Conservation (phyloP, 805 yeast genomes). For the Debaryomyces maramus region DNA sequence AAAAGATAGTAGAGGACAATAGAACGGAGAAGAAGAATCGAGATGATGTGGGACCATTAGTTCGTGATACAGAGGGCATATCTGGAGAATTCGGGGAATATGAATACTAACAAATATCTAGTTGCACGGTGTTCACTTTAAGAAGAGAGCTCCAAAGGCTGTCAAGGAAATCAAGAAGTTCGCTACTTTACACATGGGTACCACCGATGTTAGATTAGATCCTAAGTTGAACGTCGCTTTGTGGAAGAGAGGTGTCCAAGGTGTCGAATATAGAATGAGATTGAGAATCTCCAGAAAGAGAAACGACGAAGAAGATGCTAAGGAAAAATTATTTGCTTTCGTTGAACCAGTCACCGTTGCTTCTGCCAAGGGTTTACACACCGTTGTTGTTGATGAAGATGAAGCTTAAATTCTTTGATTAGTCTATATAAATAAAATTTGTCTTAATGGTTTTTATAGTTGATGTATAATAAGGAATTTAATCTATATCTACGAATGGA, state of each 20-base stretch:
- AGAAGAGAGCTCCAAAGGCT: conserved; percentile 99
- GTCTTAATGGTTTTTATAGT: conserved; percentile 6
- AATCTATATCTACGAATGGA: conserved; percentile 1
- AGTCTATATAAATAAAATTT: conserved; percentile 9
- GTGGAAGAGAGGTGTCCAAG: conserved; percentile 99
- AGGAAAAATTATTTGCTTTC: conserved; percentile 94
- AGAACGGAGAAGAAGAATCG: no score
- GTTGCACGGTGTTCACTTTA: conserved; percentile 98
- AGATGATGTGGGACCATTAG: neutral
- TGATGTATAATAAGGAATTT: conserved; percentile 21
- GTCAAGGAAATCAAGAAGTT: conserved; percentile 99
- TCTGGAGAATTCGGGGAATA: neutral
- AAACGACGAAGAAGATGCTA: conserved; percentile 99
- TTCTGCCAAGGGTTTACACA: conserved; percentile 94
- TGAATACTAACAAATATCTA: conserved; percentile 48
- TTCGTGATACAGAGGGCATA: neutral
- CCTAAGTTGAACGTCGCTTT: conserved; percentile 97
- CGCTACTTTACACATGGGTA: conserved; percentile 98
- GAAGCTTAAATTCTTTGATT: conserved; percentile 42
- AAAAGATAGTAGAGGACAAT: no score
- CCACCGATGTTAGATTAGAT: conserved; percentile 97
- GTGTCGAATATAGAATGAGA: conserved; percentile 97
- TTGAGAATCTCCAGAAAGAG: conserved; percentile 99
- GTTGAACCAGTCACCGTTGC: conserved; percentile 97
- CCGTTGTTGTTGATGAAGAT: conserved; percentile 92